Evolutionary conservation across 2,329 filamentous ascomycete species (phyloP).

Genomic region (Aspergillus tamarii): DNA sequence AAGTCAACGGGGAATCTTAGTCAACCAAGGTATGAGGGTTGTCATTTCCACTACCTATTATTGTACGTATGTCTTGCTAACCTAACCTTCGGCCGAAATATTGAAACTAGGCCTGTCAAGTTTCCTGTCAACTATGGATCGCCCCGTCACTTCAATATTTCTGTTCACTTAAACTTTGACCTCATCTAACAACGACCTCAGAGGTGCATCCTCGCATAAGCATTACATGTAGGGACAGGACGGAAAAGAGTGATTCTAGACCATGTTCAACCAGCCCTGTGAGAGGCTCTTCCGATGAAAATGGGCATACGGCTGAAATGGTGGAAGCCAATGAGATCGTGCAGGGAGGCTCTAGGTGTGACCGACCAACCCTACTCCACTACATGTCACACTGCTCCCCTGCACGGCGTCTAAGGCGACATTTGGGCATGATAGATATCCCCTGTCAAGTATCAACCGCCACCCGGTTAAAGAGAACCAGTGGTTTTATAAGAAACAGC

Average conservation of each 20-base stretch:
- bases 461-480: background rate
- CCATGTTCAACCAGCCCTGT: background rate
- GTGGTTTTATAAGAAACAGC: background rate
- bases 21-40: background rate
- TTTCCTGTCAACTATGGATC: background rate
- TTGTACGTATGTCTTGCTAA: background rate
- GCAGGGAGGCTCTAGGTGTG: conserved; percentile 6
- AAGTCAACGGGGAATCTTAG: background rate
- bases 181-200: background rate
- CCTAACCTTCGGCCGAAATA: background rate
- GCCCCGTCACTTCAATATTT: background rate
- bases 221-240: background rate
- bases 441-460: background rate
- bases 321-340: conserved; percentile 3
- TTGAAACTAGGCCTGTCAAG: background rate
- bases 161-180: background rate
- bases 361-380: conserved; percentile 1
- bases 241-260: background rate
- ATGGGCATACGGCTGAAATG: background rate
- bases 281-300: conserved; percentile 5
- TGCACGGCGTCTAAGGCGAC: conserved; percentile 2
- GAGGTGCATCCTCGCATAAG: background rate
- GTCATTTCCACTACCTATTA: background rate
- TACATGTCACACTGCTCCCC: conserved; percentile 1
- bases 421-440: background rate